Conservation (phyloP, 306 rosid species). For the Leucaena leucocephala region DNA sequence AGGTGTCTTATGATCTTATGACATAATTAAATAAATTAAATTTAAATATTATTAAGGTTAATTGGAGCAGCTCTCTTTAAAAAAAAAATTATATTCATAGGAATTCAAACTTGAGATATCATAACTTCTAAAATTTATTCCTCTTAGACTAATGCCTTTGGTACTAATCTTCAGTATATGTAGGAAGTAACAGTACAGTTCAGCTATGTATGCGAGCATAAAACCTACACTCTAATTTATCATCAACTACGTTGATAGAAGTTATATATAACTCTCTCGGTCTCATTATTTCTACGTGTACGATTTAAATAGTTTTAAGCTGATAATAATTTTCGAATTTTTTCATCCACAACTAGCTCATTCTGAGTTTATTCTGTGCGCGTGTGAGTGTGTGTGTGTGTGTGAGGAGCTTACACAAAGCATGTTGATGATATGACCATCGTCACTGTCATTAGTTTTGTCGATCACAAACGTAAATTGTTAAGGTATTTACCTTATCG, state of each 20-base stretch:
- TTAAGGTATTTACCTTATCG: background rate
- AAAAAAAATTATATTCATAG: no score
- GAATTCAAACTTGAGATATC: no score
- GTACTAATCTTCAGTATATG: background rate
- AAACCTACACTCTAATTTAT: no score
- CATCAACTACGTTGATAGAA: no score
- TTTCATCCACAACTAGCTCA: background rate
- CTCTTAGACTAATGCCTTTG: no score
- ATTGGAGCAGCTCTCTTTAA: no score
- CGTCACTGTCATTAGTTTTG: background rate
- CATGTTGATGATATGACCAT: background rate
- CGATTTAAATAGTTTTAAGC: background rate
- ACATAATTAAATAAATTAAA: no score
- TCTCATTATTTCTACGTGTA: background rate
- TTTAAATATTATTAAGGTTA: no score
- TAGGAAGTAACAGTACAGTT: background rate
- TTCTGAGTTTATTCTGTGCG: background rate
- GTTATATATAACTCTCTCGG: background rate
- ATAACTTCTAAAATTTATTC: no score
- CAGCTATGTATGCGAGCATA: background rate
- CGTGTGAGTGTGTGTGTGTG: no score
- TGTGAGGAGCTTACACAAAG: background rate
- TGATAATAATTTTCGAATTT: background rate
- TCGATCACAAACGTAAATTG: background rate
- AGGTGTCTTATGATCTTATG: no score